phyloP scores from a whole-genome alignment of 1,139 yeast genomes.

The Debaryomyces nepalensis region DNA sequence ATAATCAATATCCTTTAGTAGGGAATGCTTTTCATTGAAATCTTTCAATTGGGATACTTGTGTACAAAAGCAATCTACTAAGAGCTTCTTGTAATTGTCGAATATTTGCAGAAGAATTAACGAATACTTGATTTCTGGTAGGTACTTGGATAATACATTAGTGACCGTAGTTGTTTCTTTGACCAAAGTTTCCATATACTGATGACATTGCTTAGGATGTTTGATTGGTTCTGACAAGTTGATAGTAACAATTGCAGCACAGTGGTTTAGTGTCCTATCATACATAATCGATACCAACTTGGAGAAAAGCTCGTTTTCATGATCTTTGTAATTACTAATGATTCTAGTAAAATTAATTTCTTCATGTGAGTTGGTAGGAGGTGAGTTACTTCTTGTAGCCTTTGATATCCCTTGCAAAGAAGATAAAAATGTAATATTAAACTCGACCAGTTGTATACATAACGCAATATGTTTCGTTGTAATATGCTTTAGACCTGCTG shows the following conservation, averaged over 20 bases:
- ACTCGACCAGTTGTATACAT: conserved; percentile 61
- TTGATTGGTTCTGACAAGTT: conserved; percentile 55
- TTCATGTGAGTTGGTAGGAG: conserved; percentile 25
- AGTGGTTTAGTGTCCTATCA: conserved; percentile 60
- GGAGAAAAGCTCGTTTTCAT: conserved; percentile 66
- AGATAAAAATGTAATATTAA: conserved; percentile 35
- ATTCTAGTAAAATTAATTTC: conserved; percentile 42
- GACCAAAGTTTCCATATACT: conserved; percentile 68
- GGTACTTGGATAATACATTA: conserved; percentile 60
- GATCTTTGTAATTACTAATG: conserved; percentile 54
- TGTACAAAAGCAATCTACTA: conserved; percentile 59
- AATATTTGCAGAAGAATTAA: conserved; percentile 59
- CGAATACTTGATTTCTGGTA: conserved; percentile 57
- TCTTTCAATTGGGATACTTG: conserved; percentile 57
- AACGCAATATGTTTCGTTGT: conserved; percentile 76
- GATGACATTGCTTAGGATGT: conserved; percentile 53
- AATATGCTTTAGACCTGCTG: conserved; percentile 76
- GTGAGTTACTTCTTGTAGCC: conserved; percentile 11
- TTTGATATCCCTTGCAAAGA: conserved; percentile 25
- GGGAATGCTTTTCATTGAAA: conserved; percentile 55
- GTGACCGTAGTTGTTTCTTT: conserved; percentile 69
- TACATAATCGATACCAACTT: conserved; percentile 73
- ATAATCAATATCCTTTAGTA: conserved; percentile 67
- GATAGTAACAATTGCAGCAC: conserved; percentile 47
- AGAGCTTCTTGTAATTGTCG: conserved; percentile 59